Evolutionary conservation across 306 rosid genomes (phyloP), one percentile per base, ranked within the genome.

Genomic region (Herpetospermum pedunculosum): DNA sequence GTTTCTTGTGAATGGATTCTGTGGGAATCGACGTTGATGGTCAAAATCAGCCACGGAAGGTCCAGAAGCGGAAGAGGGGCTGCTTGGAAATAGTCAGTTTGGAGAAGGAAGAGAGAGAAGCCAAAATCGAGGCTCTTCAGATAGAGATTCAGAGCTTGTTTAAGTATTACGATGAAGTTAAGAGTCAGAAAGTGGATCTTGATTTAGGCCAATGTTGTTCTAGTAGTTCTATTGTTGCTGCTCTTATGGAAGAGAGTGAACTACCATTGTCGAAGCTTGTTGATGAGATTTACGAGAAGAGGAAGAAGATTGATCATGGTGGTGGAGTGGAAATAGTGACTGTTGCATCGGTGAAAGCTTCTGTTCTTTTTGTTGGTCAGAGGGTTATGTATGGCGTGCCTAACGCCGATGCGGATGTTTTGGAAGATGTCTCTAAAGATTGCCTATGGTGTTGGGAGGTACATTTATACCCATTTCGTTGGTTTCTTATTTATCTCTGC

Each of bases 361-460:
- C 87, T 54, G 88, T 91, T 74, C 80, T 94, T 21, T 59, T 41
- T 14, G 88, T 88, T 63, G 99, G 99, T 11, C 92, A 88, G 84
- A 84, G 99, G 76, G 46, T 87, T 75, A 77, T 84, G 82, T 94
- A 89, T 32, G 99, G 99, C 3, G 86, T 88, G 59, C 84, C 89
- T 11, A 85, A 94, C 69, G 82, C 84, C 4, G 92, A 94, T 67
- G 99, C 99, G 12, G 99, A 94, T 87, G 84, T 94, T 5, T 72
- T 94, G 62, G 97, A 91, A 79, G 99, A 94, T 44, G 81, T 82
- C 14, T 88, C 97, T 0, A 80, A 84, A 16, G 82, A 87, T 1
- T 89, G 96, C 38, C 90, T 94, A 5, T 94, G 99, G 99, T 94
- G 99, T 74, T 94, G 99, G 99, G 97, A 94, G 99, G 99, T 94